A percentile compares a stretch with the other conserved stretches of the same genome.
Conservation (phyloP, 2,329 filamentous ascomycete species). For the Nectriaceae sp. region DNA sequence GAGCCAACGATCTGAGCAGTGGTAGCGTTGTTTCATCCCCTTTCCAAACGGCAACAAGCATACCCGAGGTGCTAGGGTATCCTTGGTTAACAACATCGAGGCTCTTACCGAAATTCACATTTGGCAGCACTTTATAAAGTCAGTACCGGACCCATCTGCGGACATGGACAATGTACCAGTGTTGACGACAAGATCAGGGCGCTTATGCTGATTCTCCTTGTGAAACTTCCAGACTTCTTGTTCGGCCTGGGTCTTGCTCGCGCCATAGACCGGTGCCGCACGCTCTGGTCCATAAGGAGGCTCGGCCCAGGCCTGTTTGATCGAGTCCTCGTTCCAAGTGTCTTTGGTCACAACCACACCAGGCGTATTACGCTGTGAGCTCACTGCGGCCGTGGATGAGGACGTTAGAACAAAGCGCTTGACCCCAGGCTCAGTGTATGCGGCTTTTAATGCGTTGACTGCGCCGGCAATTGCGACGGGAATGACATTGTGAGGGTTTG, state of each 20-base stretch:
- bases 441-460: conserved; percentile 32
- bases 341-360: conserved; percentile 18
- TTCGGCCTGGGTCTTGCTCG: conserved; percentile 38
- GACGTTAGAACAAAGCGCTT: conserved; percentile 42
- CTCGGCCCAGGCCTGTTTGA: conserved; percentile 36
- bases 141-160: too few species aligned
- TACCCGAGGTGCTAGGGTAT: conserved; percentile 21
- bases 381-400: conserved; percentile 30
- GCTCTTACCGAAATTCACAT: conserved; percentile 30
- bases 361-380: too few species aligned
- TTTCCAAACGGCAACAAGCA: conserved; percentile 21
- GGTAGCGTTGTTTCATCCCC: conserved; percentile 14
- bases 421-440: conserved; percentile 33
- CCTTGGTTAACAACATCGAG: conserved; percentile 23
- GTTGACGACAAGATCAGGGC: conserved; percentile 27
- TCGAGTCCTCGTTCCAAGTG: conserved; percentile 37
- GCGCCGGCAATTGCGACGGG: conserved; percentile 30
- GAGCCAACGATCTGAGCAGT: background rate
- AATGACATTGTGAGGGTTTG: conserved; percentile 40
- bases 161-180: conserved; percentile 8
- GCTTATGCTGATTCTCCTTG: conserved; percentile 19
- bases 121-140: conserved; percentile 25
- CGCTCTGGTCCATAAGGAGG: conserved; percentile 32
- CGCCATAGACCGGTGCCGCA: conserved; percentile 30
- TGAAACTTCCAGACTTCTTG: conserved; percentile 36